These are phyloP conservation scores for Lepiota subincarnata DNA, from an alignment of 768 basidiomycete genomes.

Conservation along the genomic window DNA sequence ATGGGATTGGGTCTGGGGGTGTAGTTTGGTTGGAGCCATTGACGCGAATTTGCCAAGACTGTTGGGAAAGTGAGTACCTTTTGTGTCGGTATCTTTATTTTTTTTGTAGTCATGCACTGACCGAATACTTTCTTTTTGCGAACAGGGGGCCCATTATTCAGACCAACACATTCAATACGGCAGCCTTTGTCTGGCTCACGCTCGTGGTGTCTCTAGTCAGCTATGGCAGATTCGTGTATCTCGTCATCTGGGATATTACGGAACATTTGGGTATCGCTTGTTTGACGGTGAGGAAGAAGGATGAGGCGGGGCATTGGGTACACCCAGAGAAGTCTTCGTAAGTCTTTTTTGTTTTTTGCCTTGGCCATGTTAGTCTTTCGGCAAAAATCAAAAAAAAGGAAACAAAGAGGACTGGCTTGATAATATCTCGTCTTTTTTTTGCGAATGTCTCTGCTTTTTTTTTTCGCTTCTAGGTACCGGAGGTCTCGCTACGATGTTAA, in stretches of 20 bases:
- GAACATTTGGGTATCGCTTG: conserved; percentile 92
- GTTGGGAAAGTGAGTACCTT: conserved; percentile 54
- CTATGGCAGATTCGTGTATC: conserved; percentile 73
- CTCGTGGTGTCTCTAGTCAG: conserved; percentile 62
- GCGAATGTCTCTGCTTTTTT: too few species aligned
- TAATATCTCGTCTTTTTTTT: too few species aligned
- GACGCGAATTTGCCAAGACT: conserved; percentile 80
- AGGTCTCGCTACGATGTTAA: too few species aligned
- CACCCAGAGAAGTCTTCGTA: conserved; percentile 5
- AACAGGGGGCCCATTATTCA: conserved; percentile 71
- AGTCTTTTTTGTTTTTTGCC: too few species aligned
- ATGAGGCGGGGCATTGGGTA: conserved; percentile 33
- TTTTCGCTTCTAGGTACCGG: too few species aligned
- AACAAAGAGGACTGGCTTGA: too few species aligned
- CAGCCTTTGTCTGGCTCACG: conserved; percentile 70
- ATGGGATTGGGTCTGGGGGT: conserved; percentile 86
- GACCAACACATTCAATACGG: conserved; percentile 52
- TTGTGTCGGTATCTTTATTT: conserved; percentile 8
- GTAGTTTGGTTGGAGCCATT: conserved; percentile 69
- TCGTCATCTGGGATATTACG: conserved; percentile 87
- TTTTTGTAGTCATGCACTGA: background rate
- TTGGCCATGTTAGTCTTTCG: too few species aligned
- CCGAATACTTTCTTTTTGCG: conserved; percentile 1
- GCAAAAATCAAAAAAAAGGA: too few species aligned
- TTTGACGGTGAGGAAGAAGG: conserved; percentile 88